Evolutionary conservation across 208 protist species (phyloP), one percentile per base, ranked within the genome.

Genomic region (Tritrichomonas musculus): DNA sequence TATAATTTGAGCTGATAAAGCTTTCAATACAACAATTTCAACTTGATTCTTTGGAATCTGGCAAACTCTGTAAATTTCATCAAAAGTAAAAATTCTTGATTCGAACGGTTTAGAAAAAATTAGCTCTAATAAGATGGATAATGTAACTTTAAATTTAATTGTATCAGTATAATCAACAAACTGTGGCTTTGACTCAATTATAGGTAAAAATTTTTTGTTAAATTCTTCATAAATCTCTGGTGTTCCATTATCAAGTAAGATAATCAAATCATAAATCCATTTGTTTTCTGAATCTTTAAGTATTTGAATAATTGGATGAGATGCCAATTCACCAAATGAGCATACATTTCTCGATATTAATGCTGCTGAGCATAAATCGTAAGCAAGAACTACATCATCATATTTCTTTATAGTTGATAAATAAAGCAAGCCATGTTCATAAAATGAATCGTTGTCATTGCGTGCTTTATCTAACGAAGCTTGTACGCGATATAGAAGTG

Each of bases 301-400:
- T 39, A 36, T 47, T n/a, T 88, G 14, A 39, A 88, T 8, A 27
- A 88, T 88, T 27, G 44, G 44, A 49, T 88, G 77, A 4, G 41
- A 53, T 30, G 77, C 77, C 27, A 88, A 39, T 88, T 88, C 77
- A 20, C 77, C 77, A 88, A 88, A 88, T 53, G 77, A 88, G 47
- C 77, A 88, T 33, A 88, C 47, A 20, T 47, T 88, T 8, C 14
- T n/a, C 33, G 77, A 88, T 8, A 88, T 33, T 22, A 88, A n/a
- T 20, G 47, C 77, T 39, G 77, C 41, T 27, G 39, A n/a, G n/a
- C 77, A 88, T 9, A 88, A 20, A 39, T 88, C 77, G 17, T 88
- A 88, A 20, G 77, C 77, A 33, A 88, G 20, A 20, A 88, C 47
- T 27, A 33, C n/a, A 50, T 88, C 47, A 36, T 44, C 39, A 14